These are phyloP conservation scores for Colletotrichum sp. DNA, from an alignment of 2,329 filamentous ascomycete species.

Conservation along the genomic window DNA sequence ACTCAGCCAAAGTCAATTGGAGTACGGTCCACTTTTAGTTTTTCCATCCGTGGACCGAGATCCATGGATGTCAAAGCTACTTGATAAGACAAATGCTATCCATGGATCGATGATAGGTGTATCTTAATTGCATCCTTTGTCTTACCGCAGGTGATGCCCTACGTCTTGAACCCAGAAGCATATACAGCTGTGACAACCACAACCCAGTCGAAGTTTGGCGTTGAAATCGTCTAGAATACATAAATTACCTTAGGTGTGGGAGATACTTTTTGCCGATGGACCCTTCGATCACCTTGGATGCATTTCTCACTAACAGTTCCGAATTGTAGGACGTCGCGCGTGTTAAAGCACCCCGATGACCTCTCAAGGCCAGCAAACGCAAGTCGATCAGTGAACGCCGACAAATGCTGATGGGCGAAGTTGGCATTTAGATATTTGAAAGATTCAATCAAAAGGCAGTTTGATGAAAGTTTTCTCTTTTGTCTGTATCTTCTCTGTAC, in stretches of 20 bases:
- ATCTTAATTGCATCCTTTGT: too few relatives aligned
- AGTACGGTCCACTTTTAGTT: background rate
- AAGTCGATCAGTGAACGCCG: background rate
- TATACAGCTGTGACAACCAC: background rate
- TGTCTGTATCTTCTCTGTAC: background rate
- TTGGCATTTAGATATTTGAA: background rate
- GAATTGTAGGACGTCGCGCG: background rate
- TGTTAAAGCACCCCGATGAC: background rate
- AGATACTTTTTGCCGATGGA: background rate
- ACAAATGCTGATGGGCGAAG: background rate
- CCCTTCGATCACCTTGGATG: fast-evolving
- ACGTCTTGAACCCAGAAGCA: background rate
- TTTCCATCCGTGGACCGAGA: fast-evolving
- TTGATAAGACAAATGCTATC: background rate
- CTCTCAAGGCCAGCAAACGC: background rate
- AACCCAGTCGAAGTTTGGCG: background rate
- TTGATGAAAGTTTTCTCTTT: background rate
- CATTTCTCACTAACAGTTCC: background rate
- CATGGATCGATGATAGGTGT: too few relatives aligned
- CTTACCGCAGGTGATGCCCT: background rate
- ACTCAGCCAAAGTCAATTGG: background rate
- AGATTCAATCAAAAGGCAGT: background rate
- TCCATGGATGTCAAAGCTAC: background rate
- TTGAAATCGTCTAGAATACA: background rate
- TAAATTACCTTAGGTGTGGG: background rate